Percentiles rank a stretch among this genome's conserved stretches.
These are phyloP conservation scores for Fusarium coicis DNA, from an alignment of 2,329 filamentous ascomycete genomes.

Conservation along the genomic window DNA sequence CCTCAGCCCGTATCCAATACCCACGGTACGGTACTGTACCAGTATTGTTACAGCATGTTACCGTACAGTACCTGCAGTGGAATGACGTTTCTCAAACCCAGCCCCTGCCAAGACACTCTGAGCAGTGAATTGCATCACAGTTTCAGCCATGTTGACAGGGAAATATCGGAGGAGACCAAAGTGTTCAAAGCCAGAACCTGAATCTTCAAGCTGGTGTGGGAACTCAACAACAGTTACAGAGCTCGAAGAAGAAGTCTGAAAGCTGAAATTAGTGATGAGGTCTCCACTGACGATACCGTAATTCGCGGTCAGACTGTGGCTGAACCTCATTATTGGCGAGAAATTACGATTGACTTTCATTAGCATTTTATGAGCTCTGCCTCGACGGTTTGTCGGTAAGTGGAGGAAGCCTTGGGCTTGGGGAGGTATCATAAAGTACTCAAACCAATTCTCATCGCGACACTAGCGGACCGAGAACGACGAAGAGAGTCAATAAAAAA, in stretches of 20 bases:
- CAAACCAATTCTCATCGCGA: slow-evolving; percentile 16
- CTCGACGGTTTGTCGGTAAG: slow-evolving; percentile 1
- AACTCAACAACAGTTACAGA: slow-evolving; percentile 5
- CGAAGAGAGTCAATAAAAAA: background rate
- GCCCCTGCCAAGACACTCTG: slow-evolving; percentile 40
- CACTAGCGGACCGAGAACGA: slow-evolving; percentile 1
- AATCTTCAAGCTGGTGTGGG: background rate
- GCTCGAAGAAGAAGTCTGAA: background rate
- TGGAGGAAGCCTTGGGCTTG: background rate
- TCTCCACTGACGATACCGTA: slow-evolving; percentile 9
- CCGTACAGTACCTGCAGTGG: background rate
- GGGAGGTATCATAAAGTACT: slow-evolving; percentile 19
- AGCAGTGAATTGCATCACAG: slow-evolving; percentile 33
- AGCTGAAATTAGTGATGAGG: slow-evolving; percentile 5
- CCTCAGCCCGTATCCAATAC: background rate
- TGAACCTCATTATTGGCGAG: slow-evolving; percentile 13
- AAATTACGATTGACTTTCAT: slow-evolving; percentile 8
- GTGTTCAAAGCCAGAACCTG: background rate
- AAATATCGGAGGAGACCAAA: background rate
- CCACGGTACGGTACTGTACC: background rate
- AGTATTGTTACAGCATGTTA: background rate
- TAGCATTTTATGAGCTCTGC: slow-evolving; percentile 1
- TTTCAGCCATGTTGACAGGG: slow-evolving; percentile 26
- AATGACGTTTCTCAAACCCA: slow-evolving; percentile 24
- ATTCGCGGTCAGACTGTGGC: slow-evolving; percentile 26